Evolutionary conservation across 2,329 filamentous ascomycete species (phyloP).

Genomic region (Colletotrichum zoysiae): DNA sequence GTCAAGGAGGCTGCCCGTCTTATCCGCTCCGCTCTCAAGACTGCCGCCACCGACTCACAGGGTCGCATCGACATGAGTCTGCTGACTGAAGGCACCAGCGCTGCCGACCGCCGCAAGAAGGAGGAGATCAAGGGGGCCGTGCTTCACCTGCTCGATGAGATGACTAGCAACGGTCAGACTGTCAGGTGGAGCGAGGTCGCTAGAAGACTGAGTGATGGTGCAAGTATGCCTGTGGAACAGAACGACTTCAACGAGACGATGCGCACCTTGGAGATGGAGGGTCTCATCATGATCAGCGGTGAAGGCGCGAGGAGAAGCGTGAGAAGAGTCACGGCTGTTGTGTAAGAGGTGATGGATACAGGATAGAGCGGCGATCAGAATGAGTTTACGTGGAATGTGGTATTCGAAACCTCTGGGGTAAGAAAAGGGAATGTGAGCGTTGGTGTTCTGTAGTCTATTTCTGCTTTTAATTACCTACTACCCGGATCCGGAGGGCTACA

Average conservation of each 20-base stretch:
- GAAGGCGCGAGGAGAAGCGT: slow-evolving; percentile 88
- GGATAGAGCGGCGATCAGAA: slow-evolving; percentile 17
- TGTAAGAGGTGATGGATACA: slow-evolving; percentile 42
- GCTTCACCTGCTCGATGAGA: slow-evolving; percentile 81
- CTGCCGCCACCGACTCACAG: slow-evolving; percentile 92
- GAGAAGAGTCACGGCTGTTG: slow-evolving; percentile 75
- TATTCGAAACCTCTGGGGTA: slow-evolving; percentile 56
- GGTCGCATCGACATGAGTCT: slow-evolving; percentile 97
- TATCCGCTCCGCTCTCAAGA: slow-evolving; percentile 95
- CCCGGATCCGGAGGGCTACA: neutral
- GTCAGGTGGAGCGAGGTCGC: slow-evolving; percentile 85
- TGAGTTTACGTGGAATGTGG: slow-evolving; percentile 36
- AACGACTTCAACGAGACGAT: slow-evolving; percentile 87
- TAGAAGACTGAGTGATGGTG: slow-evolving; percentile 78
- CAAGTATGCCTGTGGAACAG: slow-evolving; percentile 78
- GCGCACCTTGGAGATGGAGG: slow-evolving; percentile 85
- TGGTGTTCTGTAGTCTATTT: neutral
- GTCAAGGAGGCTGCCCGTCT: slow-evolving; percentile 92
- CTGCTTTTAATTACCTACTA: slow-evolving; percentile 4
- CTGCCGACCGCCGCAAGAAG: slow-evolving; percentile 84
- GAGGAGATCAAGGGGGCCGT: slow-evolving; percentile 88
- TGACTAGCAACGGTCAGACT: slow-evolving; percentile 75
- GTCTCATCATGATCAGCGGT: slow-evolving; percentile 81
- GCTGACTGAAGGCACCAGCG: slow-evolving; percentile 92
- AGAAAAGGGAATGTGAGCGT: slow-evolving; percentile 35